Evolutionary conservation across 345 rosid species (phyloP), one percentile per base, ranked within the genome.

Genomic region (Xanthoceras sorbifolium): DNA sequence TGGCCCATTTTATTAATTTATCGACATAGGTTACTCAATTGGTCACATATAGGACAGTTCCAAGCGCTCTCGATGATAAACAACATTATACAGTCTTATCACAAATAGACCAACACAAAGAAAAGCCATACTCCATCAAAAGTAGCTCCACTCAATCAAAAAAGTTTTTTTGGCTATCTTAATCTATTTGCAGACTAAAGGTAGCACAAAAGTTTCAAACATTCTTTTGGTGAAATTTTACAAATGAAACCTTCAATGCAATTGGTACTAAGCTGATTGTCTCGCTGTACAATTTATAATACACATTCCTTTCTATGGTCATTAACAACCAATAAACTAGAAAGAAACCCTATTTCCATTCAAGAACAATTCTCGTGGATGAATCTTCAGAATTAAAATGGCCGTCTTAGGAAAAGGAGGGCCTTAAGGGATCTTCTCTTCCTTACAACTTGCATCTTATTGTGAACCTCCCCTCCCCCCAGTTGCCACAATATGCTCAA

Each of bases 81-180:
- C 29, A 34, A 14, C 64, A 22, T 34, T 70, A 55, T 54, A 32
- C 74, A 55, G 63, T 32, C 64, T 34, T n/a, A 11, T 28, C 10
- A 22, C 15, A 36, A 14, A 55, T 18, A 31, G 44, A 12, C 60
- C 25, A 54, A 18, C 25, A 55, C 20, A 55, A 34, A 31, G 34
- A 10, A 71, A 54, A 34, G 23, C n/a, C 29, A 20, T n/a, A 55
- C 31, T 32, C 9, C 28, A 31, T 29, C 7, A 20, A 31, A 34
- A n/a, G 31, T 11, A 34, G 31, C 22, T 57, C 50, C 75, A 32
- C 34, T 36, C 75, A 23, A 71, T 46, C 61, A 69, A 26, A 69
- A 2, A 50, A 29, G 9, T 26, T 50, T 0, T 1, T 38, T 29
- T 50, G 32, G 61, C 22, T 28, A 38, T 36, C 9, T 60, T 25